These are phyloP conservation scores for Colletotrichum costaricense DNA, from an alignment of 2,329 filamentous ascomycete genomes.

Conservation along the genomic window DNA sequence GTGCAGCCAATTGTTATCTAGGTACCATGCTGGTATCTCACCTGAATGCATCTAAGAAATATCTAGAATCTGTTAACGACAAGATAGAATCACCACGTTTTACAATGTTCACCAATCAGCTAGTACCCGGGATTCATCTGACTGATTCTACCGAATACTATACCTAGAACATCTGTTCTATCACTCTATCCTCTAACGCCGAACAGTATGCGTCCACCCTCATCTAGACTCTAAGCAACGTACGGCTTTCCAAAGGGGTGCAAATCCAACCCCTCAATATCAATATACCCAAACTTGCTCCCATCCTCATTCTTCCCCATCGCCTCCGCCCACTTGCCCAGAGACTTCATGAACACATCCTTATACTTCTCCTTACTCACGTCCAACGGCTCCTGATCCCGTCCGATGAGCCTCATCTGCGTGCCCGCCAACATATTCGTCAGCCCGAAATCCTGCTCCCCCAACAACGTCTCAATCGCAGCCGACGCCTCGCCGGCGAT, in stretches of 20 bases:
- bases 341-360: conserved; percentile 42
- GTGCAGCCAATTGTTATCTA: not conserved
- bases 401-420: conserved; percentile 47
- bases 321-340: conserved; percentile 44
- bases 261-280: conserved; percentile 45
- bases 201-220: not conserved
- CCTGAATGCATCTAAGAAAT: too few species aligned
- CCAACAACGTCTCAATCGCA: conserved; percentile 58
- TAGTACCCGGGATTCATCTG: not conserved
- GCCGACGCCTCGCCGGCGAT: conserved; percentile 53
- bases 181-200: not conserved
- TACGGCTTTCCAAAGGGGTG: conserved; percentile 44
- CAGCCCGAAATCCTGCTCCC: conserved; percentile 62
- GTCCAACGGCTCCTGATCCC: conserved; percentile 46
- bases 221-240: not conserved
- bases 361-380: conserved; percentile 45
- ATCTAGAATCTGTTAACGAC: too few species aligned
- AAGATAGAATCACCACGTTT: too few species aligned
- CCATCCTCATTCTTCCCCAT: conserved; percentile 46
- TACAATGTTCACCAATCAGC: not conserved
- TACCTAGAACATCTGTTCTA: not conserved
- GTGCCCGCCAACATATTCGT: conserved; percentile 44
- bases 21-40: not conserved
- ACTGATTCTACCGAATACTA: not conserved
- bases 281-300: conserved; percentile 45